phyloP scores from a whole-genome alignment of 140 eudicot species.

The Anethum foeniculum region DNA sequence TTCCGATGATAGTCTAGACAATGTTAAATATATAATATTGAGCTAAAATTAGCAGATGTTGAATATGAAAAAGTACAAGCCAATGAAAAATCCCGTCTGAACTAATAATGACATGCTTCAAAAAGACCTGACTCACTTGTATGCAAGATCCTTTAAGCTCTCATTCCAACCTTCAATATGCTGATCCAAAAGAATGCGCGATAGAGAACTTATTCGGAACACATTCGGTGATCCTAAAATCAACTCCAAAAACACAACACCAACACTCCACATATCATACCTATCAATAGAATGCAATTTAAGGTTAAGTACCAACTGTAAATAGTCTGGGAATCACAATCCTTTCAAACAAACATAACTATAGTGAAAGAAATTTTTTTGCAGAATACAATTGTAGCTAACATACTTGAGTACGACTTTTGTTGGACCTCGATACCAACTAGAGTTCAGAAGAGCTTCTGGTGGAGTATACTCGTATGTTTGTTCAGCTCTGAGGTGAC shows the following conservation, averaged over 20 bases:
- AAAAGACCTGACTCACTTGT: conserved; percentile 49
- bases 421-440: conserved; percentile 74
- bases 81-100: not conserved
- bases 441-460: conserved; percentile 79
- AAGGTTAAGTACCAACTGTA: not conserved
- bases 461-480: conserved; percentile 96
- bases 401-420: conserved; percentile 57
- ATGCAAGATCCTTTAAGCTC: conserved; percentile 81
- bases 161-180: conserved; percentile 95
- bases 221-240: conserved; percentile 92
- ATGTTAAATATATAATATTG: not conserved
- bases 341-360: not conserved
- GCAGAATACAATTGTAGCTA: conserved; percentile 3
- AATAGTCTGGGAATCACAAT: not conserved
- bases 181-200: conserved; percentile 78
- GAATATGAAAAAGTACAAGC: not conserved
- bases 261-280: conserved; percentile 99
- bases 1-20: not conserved
- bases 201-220: conserved; percentile 62
- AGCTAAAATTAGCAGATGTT: not conserved
- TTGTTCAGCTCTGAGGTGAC: conserved; percentile 71
- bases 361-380: not conserved
- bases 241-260: conserved; percentile 84
- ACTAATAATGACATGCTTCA: conserved; percentile 12
- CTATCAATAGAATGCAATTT: conserved; percentile 24